A percentile compares a stretch with the other conserved stretches of the same genome.
phyloP scores from a whole-genome alignment of 2,329 filamentous ascomycete species.

The Mariannaea sp. region DNA sequence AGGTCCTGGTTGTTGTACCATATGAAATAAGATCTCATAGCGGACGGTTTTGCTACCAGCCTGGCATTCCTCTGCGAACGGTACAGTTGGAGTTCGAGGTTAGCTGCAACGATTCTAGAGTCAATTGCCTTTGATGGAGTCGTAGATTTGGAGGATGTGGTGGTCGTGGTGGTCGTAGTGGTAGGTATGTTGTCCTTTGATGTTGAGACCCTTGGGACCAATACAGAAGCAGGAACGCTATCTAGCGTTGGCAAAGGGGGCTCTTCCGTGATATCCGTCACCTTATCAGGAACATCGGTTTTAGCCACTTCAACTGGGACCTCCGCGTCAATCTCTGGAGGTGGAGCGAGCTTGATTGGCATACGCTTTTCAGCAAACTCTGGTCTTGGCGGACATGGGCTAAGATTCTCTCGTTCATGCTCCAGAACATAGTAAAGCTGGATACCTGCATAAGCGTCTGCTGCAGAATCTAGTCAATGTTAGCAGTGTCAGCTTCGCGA shows the following conservation, averaged over 20 bases:
- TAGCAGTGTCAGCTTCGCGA: neutral
- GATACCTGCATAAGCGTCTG: slow-evolving; percentile 80
- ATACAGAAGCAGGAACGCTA: neutral
- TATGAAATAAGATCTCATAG: slow-evolving; percentile 64
- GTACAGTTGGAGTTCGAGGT: slow-evolving; percentile 46
- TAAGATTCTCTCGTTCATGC: slow-evolving; percentile 65
- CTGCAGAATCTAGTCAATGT: slow-evolving; percentile 67
- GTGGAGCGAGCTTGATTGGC: slow-evolving; percentile 60
- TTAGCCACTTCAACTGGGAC: slow-evolving; percentile 1
- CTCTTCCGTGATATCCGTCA: neutral
- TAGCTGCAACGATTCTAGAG: slow-evolving; percentile 50
- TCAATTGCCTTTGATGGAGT: slow-evolving; percentile 38
- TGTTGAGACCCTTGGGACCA: neutral
- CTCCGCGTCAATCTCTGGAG: slow-evolving; percentile 12
- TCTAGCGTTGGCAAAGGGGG: neutral
- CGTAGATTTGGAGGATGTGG: slow-evolving; percentile 23
- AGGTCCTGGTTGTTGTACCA: slow-evolving; percentile 63
- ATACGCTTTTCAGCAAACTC: slow-evolving; percentile 68
- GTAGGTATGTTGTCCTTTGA: neutral
- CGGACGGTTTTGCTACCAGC: slow-evolving; percentile 36
- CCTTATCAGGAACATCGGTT: slow-evolving; percentile 14
- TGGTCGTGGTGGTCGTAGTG: neutral
- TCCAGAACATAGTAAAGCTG: slow-evolving; percentile 77
- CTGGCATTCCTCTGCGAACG: slow-evolving; percentile 35
- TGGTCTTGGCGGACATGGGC: slow-evolving; percentile 73